phyloP scores from a whole-genome alignment of 2,329 filamentous ascomycete species.

The Volutella citrinella region DNA sequence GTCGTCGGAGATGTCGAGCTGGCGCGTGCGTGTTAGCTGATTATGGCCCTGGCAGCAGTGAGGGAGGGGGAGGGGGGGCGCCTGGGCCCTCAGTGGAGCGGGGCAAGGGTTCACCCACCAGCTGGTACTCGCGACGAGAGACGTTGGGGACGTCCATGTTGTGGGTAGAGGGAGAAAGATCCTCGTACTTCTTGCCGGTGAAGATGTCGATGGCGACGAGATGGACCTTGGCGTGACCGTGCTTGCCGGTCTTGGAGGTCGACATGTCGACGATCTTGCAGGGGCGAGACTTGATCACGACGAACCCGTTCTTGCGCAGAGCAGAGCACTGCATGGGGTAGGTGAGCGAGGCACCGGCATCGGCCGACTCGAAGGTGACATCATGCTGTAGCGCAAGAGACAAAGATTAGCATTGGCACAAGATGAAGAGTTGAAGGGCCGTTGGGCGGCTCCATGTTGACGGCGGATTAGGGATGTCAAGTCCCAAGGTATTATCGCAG shows the following conservation, averaged over 20 bases:
- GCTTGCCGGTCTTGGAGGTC: slow-evolving; percentile 99
- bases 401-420: too few relatives aligned
- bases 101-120: slow-evolving; percentile 62
- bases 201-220: slow-evolving; percentile 98
- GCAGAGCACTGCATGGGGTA: slow-evolving; percentile 99
- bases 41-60: slow-evolving; percentile 6
- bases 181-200: slow-evolving; percentile 99
- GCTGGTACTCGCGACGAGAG: slow-evolving; percentile 83
- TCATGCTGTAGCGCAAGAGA: slow-evolving; percentile 52
- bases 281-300: slow-evolving; percentile 96
- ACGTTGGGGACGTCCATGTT: slow-evolving; percentile 99
- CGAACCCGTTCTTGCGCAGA: slow-evolving; percentile 98
- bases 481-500: too few relatives aligned
- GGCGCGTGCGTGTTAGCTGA: slow-evolving; percentile 18
- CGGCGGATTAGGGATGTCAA: too few relatives aligned
- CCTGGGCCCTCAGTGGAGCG: slow-evolving; percentile 17
- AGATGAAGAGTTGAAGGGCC: too few relatives aligned
- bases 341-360: slow-evolving; percentile 92
- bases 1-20: slow-evolving; percentile 93
- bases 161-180: slow-evolving; percentile 96
- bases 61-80: slow-evolving; percentile 11
- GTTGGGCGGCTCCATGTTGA: too few relatives aligned
- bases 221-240: slow-evolving; percentile 99
- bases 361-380: slow-evolving; percentile 81
- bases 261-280: slow-evolving; percentile 99